Evolutionary conservation across 2,329 filamentous ascomycete species (phyloP).

Genomic region (Botrytis elliptica): DNA sequence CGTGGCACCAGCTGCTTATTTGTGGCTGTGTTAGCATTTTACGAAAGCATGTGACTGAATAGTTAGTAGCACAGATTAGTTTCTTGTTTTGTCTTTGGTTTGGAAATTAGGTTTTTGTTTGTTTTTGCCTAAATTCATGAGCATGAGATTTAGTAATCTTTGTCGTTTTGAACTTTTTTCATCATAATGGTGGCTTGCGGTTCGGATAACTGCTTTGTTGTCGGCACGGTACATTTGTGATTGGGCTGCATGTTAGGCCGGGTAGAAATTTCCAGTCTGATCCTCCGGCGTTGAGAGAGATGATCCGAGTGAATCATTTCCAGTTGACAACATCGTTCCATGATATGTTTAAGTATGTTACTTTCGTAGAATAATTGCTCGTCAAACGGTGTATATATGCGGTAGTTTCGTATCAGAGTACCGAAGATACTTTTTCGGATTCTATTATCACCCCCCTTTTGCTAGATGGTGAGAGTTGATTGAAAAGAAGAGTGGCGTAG

Average conservation of each 20-base stretch:
- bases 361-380: not conserved
- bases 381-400: not conserved
- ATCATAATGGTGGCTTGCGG: constrained; percentile 1
- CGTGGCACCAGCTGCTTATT: constrained; percentile 19
- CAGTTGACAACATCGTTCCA: not conserved
- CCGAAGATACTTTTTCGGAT: not conserved
- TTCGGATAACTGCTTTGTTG: not conserved
- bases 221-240: not conserved
- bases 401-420: not conserved
- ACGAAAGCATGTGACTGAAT: not conserved
- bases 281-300: not conserved
- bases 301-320: not conserved
- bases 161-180: not conserved
- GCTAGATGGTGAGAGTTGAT: not conserved
- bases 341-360: not conserved
- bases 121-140: not conserved
- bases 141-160: not conserved
- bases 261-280: not conserved
- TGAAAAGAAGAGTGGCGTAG: not conserved
- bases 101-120: not conserved
- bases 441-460: not conserved
- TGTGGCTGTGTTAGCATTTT: constrained; percentile 7
- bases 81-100: not conserved
- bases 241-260: not conserved
- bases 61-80: not conserved